phyloP scores from a whole-genome alignment of 75 land plant genomes.

The Sequoiadendron giganteum region DNA sequence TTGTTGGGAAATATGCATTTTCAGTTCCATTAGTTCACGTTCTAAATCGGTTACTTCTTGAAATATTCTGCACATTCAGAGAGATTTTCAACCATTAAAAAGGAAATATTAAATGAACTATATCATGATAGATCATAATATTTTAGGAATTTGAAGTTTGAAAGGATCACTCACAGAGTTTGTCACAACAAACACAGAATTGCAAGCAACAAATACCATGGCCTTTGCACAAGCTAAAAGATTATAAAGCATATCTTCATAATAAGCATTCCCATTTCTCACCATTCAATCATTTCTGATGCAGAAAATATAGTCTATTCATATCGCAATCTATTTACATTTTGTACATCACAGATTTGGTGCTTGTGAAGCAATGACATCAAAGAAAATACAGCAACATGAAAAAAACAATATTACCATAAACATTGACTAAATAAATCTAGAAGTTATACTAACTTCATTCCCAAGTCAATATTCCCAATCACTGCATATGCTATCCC shows the following conservation, averaged over 20 bases:
- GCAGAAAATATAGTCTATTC: background rate
- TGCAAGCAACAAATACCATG: background rate
- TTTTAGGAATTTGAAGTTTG: background rate
- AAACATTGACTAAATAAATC: background rate
- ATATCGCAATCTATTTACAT: background rate
- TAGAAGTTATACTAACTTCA: background rate
- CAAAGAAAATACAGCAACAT: background rate
- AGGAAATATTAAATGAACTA: background rate
- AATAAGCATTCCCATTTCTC: background rate
- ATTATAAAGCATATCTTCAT: background rate
- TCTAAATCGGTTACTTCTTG: slow-evolving; percentile 65
- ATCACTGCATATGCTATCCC: background rate
- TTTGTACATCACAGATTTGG: background rate
- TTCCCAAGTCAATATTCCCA: background rate
- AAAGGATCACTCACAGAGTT: background rate
- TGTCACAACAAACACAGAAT: background rate
- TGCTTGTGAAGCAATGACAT: background rate
- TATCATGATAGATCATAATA: background rate
- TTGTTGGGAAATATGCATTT: slow-evolving; percentile 62
- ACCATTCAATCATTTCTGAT: background rate
- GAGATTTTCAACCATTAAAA: background rate
- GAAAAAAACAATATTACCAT: background rate
- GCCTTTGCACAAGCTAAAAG: background rate
- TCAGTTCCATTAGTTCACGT: slow-evolving; percentile 55
- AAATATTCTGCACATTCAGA: slow-evolving; percentile 38